Conservation (phyloP, 1,284 basidiomycete genomes). For the Trichosporon sp. region DNA sequence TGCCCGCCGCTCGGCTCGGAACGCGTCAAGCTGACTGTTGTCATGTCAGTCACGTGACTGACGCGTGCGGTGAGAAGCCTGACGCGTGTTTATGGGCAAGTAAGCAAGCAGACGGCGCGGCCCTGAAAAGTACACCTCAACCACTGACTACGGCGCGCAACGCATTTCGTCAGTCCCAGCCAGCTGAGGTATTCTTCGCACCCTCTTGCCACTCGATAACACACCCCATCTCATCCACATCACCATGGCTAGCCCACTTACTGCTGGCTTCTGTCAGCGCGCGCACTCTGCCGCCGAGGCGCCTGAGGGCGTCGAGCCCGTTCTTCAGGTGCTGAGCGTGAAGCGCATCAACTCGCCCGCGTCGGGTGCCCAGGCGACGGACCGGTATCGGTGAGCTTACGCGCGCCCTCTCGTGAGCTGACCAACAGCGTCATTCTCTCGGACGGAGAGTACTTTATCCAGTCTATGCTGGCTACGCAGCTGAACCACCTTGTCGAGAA, state of each 20-base stretch:
- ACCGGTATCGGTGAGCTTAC: constrained; percentile 45
- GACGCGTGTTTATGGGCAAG: not conserved
- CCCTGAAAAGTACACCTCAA: constrained; percentile 13
- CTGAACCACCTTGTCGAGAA: constrained; percentile 71
- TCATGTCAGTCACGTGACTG: constrained; percentile 12
- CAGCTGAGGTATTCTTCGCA: not conserved
- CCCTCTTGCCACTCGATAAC: not conserved
- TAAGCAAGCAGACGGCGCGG: not conserved
- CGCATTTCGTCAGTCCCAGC: not conserved
- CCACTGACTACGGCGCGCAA: not conserved
- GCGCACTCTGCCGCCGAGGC: constrained; percentile 29
- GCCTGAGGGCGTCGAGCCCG: constrained; percentile 53
- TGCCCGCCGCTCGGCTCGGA: no score
- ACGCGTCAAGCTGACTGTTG: not conserved
- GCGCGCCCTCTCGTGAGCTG: no score
- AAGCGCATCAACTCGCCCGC: constrained; percentile 58
- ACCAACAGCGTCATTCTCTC: constrained; percentile 52
- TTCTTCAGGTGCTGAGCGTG: constrained; percentile 73
- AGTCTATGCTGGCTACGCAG: constrained; percentile 93
- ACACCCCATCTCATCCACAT: constrained; percentile 9
- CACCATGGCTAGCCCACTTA: constrained; percentile 37
- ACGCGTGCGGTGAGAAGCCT: constrained; percentile 6
- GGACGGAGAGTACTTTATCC: constrained; percentile 75
- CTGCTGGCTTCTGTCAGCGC: constrained; percentile 36
- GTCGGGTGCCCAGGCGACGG: constrained; percentile 32